These are phyloP conservation scores for Pseudomicrostroma phylloplanum DNA, from an alignment of 1,284 basidiomycete genomes.

Conservation along the genomic window DNA sequence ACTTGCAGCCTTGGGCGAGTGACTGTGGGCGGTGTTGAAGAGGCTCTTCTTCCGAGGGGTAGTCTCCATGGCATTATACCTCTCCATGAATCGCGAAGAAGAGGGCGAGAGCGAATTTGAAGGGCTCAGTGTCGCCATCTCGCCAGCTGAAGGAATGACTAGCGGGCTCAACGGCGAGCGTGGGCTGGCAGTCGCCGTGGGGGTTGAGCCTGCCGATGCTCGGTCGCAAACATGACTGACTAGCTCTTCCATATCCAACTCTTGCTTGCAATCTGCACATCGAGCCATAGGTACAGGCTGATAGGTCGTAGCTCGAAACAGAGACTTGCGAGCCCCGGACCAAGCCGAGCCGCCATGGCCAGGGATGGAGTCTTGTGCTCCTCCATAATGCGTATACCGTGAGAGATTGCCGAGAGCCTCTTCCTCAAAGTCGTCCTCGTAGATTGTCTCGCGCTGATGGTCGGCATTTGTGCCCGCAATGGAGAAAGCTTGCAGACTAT, in stretches of 20 bases:
- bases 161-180: slow-evolving; percentile 2
- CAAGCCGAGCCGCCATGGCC: not conserved
- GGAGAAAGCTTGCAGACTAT: not conserved
- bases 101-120: slow-evolving; percentile 11
- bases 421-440: slow-evolving; percentile 21
- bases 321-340: slow-evolving; percentile 5
- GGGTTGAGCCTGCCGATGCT: not conserved
- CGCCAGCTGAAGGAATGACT: slow-evolving; percentile 13
- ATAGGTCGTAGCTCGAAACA: slow-evolving; percentile 22
- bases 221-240: slow-evolving; percentile 25
- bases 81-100: not conserved
- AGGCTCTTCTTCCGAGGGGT: not conserved
- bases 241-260: slow-evolving; percentile 33
- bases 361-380: not conserved
- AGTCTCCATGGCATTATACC: not conserved
- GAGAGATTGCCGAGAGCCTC: slow-evolving; percentile 7
- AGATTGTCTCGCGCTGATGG: slow-evolving; percentile 14
- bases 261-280: slow-evolving; percentile 36
- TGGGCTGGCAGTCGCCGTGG: not conserved
- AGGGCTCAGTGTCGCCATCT: slow-evolving; percentile 16
- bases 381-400: slow-evolving; percentile 10
- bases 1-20: too few species aligned
- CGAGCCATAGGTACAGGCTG: slow-evolving; percentile 34
- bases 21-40: not conserved
- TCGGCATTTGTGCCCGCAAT: not conserved